phyloP scores from a whole-genome alignment of 1,284 basidiomycete species.

The Athelia sp. region DNA sequence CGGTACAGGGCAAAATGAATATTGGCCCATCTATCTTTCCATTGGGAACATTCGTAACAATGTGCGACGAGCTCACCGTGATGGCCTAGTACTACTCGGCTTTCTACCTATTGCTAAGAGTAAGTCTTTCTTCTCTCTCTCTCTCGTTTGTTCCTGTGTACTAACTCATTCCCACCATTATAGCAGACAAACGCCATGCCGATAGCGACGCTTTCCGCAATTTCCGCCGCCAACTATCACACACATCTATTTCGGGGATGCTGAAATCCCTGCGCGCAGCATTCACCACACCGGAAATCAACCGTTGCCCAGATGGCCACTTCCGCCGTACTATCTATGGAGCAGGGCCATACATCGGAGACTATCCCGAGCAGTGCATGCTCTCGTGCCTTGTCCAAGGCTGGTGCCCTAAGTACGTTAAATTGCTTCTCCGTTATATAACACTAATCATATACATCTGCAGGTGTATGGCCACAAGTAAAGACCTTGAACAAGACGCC shows the following conservation, averaged over 20 bases:
- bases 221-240: conserved; percentile 24
- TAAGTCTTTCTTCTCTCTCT: conserved; percentile 9
- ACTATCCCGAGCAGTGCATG: conserved; percentile 30
- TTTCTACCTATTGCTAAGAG: conserved; percentile 30
- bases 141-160: background rate
- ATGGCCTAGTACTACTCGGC: conserved; percentile 18
- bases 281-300: conserved; percentile 22
- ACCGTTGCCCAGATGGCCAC: conserved; percentile 24
- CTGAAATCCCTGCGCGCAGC: conserved; percentile 14
- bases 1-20: conserved; percentile 27
- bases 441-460: background rate
- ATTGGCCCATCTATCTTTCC: conserved; percentile 24
- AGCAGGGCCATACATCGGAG: conserved; percentile 29
- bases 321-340: conserved; percentile 22
- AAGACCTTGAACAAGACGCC: too few species aligned
- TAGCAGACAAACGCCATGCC: conserved; percentile 8
- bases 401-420: conserved; percentile 28
- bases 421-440: background rate
- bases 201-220: conserved; percentile 15
- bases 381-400: conserved; percentile 22
- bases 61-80: conserved; percentile 17
- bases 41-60: conserved; percentile 20
- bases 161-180: background rate
- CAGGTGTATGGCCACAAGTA: background rate
- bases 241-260: conserved; percentile 18